Percentiles rank a stretch among this genome's conserved stretches.
These are phyloP conservation scores for Spiromastix sp. DNA, from an alignment of 2,329 filamentous ascomycete genomes.

Conservation along the genomic window DNA sequence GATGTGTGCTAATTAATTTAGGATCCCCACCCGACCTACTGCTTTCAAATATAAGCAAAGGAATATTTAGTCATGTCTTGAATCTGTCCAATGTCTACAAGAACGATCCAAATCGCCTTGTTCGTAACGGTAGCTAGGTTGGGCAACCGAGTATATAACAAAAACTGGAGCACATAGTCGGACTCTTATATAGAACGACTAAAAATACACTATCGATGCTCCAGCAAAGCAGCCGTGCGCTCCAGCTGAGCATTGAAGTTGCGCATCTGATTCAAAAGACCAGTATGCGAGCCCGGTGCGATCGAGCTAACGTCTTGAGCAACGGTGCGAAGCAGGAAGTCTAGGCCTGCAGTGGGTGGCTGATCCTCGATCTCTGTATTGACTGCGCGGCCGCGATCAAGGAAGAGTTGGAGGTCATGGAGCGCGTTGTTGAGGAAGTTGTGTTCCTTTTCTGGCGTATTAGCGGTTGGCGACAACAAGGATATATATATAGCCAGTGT, in stretches of 20 bases:
- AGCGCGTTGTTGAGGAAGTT: constrained; percentile 33
- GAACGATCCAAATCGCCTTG: no score
- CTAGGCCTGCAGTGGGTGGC: constrained; percentile 22
- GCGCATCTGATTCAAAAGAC: constrained; percentile 30
- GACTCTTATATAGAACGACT: neutral
- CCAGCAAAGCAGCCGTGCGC: constrained; percentile 5
- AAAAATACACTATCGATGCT: neutral
- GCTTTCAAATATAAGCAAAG: no score
- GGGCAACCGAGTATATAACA: no score
- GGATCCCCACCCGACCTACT: no score
- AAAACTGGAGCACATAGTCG: no score
- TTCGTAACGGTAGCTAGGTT: no score
- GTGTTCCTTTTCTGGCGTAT: constrained; percentile 27
- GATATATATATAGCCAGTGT: neutral
- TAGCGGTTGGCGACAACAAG: neutral
- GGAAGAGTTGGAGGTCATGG: constrained; percentile 29
- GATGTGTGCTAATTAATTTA: no score
- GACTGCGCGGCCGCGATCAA: constrained; percentile 27
- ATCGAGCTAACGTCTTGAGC: constrained; percentile 31
- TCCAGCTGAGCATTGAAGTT: constrained; percentile 35
- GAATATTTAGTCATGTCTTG: no score
- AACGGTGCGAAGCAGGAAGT: constrained; percentile 33
- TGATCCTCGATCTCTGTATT: constrained; percentile 13
- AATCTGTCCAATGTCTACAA: no score
- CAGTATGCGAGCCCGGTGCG: constrained; percentile 28